These are phyloP conservation scores for Urochloa ruziziensis DNA, from an alignment of 176 grass and related monocot species.

Conservation along the genomic window DNA sequence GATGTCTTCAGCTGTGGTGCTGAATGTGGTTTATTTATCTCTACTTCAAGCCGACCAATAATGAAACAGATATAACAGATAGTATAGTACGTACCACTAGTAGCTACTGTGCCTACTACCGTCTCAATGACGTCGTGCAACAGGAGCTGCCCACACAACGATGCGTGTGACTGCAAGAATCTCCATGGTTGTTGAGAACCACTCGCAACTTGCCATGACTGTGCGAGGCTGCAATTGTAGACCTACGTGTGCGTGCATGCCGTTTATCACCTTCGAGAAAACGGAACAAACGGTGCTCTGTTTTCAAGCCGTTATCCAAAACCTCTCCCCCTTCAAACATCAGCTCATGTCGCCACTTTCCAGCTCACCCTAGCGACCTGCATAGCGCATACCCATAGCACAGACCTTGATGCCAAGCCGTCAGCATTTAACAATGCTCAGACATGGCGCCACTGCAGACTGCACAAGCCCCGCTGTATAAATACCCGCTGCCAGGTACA, in stretches of 20 bases:
- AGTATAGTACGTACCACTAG: too few species aligned
- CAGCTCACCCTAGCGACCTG: slow-evolving; percentile 31
- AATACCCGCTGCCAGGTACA: background rate
- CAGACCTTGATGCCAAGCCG: slow-evolving; percentile 26
- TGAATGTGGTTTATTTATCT: background rate
- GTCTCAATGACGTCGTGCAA: background rate
- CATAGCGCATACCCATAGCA: background rate
- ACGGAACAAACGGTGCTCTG: background rate
- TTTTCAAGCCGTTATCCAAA: background rate
- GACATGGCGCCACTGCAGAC: background rate
- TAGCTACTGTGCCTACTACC: too few species aligned
- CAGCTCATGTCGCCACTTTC: background rate
- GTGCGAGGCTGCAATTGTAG: background rate
- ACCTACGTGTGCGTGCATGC: background rate
- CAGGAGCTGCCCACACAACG: slow-evolving; percentile 14
- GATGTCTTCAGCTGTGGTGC: background rate
- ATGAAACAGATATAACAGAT: too few species aligned
- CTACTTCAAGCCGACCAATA: background rate
- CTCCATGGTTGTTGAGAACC: slow-evolving; percentile 18
- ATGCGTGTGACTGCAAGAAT: slow-evolving; percentile 27
- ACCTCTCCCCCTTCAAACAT: background rate
- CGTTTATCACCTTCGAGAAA: background rate
- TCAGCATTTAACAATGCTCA: slow-evolving; percentile 13
- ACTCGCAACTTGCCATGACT: slow-evolving; percentile 3
- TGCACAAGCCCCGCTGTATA: background rate